phyloP scores from a whole-genome alignment of 345 rosid genomes.

The Aethionema arabicum region DNA sequence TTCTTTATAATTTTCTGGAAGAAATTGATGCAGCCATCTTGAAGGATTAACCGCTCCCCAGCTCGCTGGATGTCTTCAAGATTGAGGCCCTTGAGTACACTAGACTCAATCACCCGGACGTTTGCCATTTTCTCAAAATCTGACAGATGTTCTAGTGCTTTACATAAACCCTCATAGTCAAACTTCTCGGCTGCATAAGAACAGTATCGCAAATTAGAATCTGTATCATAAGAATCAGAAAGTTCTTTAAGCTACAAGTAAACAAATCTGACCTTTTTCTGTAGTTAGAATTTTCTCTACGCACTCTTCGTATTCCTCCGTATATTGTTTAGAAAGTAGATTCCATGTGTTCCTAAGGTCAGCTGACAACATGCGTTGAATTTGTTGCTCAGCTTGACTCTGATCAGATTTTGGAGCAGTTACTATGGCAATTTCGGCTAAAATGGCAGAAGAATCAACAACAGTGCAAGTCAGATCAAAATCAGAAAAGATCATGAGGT shows the following conservation, averaged over 20 bases:
- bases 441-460: slow-evolving; percentile 94
- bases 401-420: slow-evolving; percentile 83
- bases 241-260: slow-evolving; percentile 6
- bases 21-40: slow-evolving; percentile 80
- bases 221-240: not conserved
- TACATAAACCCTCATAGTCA: slow-evolving; percentile 62
- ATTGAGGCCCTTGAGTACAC: slow-evolving; percentile 81
- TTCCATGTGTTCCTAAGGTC: slow-evolving; percentile 81
- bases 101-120: slow-evolving; percentile 79
- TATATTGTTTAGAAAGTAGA: slow-evolving; percentile 69
- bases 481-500: slow-evolving; percentile 75
- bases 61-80: slow-evolving; percentile 89
- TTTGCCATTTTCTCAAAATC: slow-evolving; percentile 83
- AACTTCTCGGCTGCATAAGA: slow-evolving; percentile 53
- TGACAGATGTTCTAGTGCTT: slow-evolving; percentile 71
- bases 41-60: slow-evolving; percentile 82
- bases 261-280: slow-evolving; percentile 49
- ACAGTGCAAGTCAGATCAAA: slow-evolving; percentile 95
- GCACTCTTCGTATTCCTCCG: slow-evolving; percentile 87
- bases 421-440: slow-evolving; percentile 91
- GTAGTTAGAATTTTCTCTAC: slow-evolving; percentile 72
- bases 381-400: slow-evolving; percentile 50
- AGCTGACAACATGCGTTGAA: slow-evolving; percentile 69
- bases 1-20: slow-evolving; percentile 60
- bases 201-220: not conserved